Conservation (phyloP, 306 rosid species). For the Begonia peltatifolia region DNA sequence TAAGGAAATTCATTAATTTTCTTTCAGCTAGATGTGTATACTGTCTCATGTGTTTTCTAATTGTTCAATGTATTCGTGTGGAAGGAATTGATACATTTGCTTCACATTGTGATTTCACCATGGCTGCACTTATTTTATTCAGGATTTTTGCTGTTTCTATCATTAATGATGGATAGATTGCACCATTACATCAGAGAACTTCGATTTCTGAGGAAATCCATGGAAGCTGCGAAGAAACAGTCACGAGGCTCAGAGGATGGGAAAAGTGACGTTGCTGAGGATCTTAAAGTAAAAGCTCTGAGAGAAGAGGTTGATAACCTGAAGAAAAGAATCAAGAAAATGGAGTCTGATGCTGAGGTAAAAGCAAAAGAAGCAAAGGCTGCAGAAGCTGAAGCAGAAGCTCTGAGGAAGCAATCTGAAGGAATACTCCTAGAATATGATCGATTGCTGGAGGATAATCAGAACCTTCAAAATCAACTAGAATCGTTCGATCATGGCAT, state of each 20-base stretch:
- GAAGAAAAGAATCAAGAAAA: conserved; percentile 32
- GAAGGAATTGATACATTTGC: too few species aligned
- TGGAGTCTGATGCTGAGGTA: conserved; percentile 50
- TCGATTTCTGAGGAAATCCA: conserved; percentile 66
- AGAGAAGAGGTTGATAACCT: conserved; percentile 37
- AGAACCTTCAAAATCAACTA: conserved; percentile 62
- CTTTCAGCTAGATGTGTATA: too few species aligned
- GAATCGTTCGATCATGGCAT: conserved; percentile 40
- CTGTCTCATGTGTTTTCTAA: too few species aligned
- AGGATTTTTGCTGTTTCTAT: conserved; percentile 75
- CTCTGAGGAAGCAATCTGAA: conserved; percentile 77
- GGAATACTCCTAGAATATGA: conserved; percentile 79
- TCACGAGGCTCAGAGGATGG: conserved; percentile 51
- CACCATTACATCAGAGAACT: conserved; percentile 92
- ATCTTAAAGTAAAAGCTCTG: conserved; percentile 40
- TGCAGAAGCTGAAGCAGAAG: conserved; percentile 54
- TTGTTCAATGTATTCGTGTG: too few species aligned
- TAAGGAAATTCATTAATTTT: too few species aligned
- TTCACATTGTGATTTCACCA: too few species aligned
- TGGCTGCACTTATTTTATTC: conserved; percentile 12
- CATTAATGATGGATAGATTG: conserved; percentile 76
- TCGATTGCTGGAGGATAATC: conserved; percentile 72
- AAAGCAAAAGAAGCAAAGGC: conserved; percentile 35
- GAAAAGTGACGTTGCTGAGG: conserved; percentile 33
- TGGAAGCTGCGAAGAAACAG: conserved; percentile 90